Evolutionary conservation across 805 yeast species (phyloP).

Genomic region (Cyberlindnera sargentensis): DNA sequence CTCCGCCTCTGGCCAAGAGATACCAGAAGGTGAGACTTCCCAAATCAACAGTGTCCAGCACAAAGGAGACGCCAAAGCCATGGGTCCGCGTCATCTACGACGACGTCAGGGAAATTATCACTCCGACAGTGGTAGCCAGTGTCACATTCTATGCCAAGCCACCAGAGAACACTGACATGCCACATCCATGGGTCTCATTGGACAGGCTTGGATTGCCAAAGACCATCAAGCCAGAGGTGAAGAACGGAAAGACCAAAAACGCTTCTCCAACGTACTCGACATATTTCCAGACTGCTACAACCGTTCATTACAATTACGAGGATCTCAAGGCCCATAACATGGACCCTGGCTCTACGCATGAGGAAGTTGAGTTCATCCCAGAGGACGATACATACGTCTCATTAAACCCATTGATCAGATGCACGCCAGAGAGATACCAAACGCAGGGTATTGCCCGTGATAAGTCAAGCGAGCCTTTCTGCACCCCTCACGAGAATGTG

Average conservation of each 20-base stretch:
- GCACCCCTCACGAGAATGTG: slow-evolving; percentile 65
- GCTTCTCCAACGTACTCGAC: slow-evolving; percentile 69
- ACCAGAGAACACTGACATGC: slow-evolving; percentile 44
- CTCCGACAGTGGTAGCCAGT: slow-evolving; percentile 58
- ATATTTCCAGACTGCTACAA: slow-evolving; percentile 65
- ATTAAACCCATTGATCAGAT: slow-evolving; percentile 74
- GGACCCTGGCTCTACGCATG: slow-evolving; percentile 50
- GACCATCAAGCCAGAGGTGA: slow-evolving; percentile 69
- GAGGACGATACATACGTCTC: slow-evolving; percentile 71
- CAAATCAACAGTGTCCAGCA: slow-evolving; percentile 27
- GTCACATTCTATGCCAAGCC: slow-evolving; percentile 47
- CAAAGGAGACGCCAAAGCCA: slow-evolving; percentile 41
- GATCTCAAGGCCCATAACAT: slow-evolving; percentile 68
- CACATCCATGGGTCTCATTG: slow-evolving; percentile 77
- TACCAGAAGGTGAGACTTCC: slow-evolving; percentile 26
- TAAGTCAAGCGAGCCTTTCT: slow-evolving; percentile 67
- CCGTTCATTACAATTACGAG: slow-evolving; percentile 48
- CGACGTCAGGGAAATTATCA: slow-evolving; percentile 51
- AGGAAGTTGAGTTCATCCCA: slow-evolving; percentile 46
- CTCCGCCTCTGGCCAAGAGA: slow-evolving; percentile 15
- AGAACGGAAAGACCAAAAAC: slow-evolving; percentile 62
- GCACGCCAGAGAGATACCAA: slow-evolving; percentile 72
- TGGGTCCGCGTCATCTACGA: slow-evolving; percentile 71
- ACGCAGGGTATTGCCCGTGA: slow-evolving; percentile 56
- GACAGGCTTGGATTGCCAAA: slow-evolving; percentile 74